phyloP scores from a whole-genome alignment of 257 asterid genomes.

The Solanum ossicruentum region DNA sequence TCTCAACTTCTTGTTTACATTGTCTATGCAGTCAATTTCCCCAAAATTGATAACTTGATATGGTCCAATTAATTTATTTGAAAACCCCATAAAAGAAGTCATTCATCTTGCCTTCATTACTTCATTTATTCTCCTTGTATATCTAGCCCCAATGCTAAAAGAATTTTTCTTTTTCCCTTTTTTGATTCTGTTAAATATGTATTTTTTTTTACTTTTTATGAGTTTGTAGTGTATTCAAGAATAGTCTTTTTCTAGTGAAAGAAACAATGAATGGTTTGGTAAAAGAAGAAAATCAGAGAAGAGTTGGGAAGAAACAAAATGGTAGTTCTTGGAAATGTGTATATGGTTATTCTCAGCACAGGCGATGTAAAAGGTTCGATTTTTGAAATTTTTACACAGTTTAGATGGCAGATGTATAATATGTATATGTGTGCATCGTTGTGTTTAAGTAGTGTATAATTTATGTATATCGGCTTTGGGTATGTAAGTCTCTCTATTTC shows the following conservation, averaged over 20 bases:
- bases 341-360: slow-evolving; percentile 23
- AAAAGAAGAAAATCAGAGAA: slow-evolving; percentile 20
- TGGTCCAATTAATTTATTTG: neutral
- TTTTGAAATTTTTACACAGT: neutral
- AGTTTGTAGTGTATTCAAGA: neutral
- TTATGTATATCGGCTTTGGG: neutral
- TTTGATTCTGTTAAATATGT: neutral
- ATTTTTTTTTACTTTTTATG: neutral
- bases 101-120: neutral
- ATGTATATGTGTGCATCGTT: neutral
- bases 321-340: slow-evolving; percentile 12
- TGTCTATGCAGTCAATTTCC: neutral
- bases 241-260: slow-evolving; percentile 6
- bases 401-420: neutral
- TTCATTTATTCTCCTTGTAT: neutral
- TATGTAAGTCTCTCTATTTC: no score
- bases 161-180: neutral
- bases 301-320: slow-evolving; percentile 11
- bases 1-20: neutral
- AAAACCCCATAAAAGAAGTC: neutral
- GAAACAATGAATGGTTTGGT: slow-evolving; percentile 16
- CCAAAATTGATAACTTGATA: neutral
- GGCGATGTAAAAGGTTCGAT: slow-evolving; percentile 39
- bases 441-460: neutral
- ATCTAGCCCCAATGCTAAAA: neutral